Evolutionary conservation across 2,329 filamentous ascomycete genomes (phyloP).

Genomic region (Didymella exigua): DNA sequence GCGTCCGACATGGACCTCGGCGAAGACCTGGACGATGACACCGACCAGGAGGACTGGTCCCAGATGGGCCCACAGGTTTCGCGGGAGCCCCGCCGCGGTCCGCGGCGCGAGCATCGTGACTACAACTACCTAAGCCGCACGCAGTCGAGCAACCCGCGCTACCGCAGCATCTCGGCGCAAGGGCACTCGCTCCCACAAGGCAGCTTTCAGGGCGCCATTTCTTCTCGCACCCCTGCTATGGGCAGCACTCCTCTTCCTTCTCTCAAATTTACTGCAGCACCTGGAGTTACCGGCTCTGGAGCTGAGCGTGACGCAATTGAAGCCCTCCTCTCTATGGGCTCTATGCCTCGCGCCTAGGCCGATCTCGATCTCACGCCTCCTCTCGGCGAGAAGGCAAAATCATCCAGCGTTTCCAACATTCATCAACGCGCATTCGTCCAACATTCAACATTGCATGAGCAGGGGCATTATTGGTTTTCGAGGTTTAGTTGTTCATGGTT

Average conservation of each 20-base stretch:
- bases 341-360: conserved; percentile 52
- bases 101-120: conserved; percentile 43
- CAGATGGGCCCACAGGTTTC: conserved; percentile 74
- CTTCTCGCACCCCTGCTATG: conserved; percentile 30
- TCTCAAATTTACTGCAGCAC: conserved; percentile 30
- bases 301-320: conserved; percentile 82
- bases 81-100: conserved; percentile 43
- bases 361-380: neutral
- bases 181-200: conserved; percentile 35
- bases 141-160: conserved; percentile 37
- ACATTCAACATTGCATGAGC: conserved; percentile 15
- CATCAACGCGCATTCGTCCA: neutral
- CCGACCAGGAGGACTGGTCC: conserved; percentile 96
- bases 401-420: conserved; percentile 1
- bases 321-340: conserved; percentile 79
- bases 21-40: conserved; percentile 79
- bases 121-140: conserved; percentile 49
- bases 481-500: conserved; percentile 16
- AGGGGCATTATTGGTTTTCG: conserved; percentile 3
- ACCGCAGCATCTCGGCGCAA: conserved; percentile 36
- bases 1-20: conserved; percentile 73
- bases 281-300: conserved; percentile 34
- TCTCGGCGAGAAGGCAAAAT: neutral
- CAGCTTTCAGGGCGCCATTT: conserved; percentile 15
- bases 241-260: conserved; percentile 24